phyloP scores from a whole-genome alignment of 116 monocot genomes.

The Dioscorea cayenensis region DNA sequence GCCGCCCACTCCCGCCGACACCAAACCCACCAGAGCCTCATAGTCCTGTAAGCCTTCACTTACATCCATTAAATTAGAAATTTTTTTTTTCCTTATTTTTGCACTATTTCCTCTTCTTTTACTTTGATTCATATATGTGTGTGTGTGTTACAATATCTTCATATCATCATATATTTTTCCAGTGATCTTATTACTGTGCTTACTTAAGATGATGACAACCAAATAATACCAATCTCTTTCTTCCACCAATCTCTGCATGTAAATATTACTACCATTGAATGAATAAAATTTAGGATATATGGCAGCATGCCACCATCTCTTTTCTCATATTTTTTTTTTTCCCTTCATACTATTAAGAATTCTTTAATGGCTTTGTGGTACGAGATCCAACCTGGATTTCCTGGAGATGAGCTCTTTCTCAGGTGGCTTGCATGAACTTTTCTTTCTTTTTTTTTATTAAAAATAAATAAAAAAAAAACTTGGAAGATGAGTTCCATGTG shows the following conservation, averaged over 20 bases:
- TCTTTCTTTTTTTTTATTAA: background rate
- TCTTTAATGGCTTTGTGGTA: background rate
- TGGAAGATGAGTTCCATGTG: conserved; percentile 1
- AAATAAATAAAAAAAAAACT: background rate
- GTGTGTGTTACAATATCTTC: too few relatives aligned
- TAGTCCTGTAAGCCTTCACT: conserved; percentile 6
- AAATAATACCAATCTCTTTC: background rate
- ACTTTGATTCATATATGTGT: too few relatives aligned
- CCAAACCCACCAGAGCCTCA: conserved; percentile 34
- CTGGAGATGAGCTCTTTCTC: background rate
- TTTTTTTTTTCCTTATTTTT: too few relatives aligned
- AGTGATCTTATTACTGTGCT: background rate
- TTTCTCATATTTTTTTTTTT: background rate
- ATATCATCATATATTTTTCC: background rate
- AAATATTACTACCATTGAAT: too few relatives aligned
- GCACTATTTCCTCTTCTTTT: too few relatives aligned
- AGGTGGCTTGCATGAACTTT: background rate
- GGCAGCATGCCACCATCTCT: background rate
- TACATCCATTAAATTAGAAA: too few relatives aligned
- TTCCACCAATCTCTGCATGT: background rate
- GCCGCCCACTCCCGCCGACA: conserved; percentile 8
- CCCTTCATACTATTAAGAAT: background rate
- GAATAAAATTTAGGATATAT: background rate
- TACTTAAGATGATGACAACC: background rate
- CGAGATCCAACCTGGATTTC: conserved; percentile 11